Evolutionary conservation across 1,284 basidiomycete genomes (phyloP).

Genomic region (Austroboletus niveus): DNA sequence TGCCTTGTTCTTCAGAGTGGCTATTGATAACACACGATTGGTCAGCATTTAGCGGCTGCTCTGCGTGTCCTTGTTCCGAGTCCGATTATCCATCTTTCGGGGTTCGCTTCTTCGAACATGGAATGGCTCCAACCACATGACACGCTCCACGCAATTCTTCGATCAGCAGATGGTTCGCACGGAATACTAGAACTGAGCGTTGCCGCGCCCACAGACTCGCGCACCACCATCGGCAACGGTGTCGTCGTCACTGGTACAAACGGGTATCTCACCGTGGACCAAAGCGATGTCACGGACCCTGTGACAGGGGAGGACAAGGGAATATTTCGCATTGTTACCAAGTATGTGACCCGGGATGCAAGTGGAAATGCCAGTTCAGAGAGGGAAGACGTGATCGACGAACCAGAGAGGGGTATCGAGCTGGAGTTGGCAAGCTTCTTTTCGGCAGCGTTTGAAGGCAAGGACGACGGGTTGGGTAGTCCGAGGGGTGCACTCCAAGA

Average conservation of each 20-base stretch:
- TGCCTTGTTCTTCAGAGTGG: neutral
- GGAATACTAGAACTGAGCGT: constrained; percentile 59
- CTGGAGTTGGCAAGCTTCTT: constrained; percentile 64
- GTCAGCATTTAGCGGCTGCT: constrained; percentile 61
- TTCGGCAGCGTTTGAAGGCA: constrained; percentile 43
- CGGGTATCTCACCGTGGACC: constrained; percentile 55
- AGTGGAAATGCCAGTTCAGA: constrained; percentile 45
- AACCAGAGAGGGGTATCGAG: constrained; percentile 51
- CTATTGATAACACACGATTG: neutral
- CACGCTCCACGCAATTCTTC: constrained; percentile 59
- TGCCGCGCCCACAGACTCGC: constrained; percentile 51
- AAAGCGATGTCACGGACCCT: constrained; percentile 29
- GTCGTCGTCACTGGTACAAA: constrained; percentile 58
- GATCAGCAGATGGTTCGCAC: constrained; percentile 52
- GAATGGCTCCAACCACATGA: constrained; percentile 73
- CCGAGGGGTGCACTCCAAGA: constrained; percentile 64
- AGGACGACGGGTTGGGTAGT: constrained; percentile 48
- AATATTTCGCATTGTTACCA: constrained; percentile 41
- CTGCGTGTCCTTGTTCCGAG: constrained; percentile 60
- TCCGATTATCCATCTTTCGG: constrained; percentile 54
- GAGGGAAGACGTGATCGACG: constrained; percentile 50
- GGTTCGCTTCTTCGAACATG: constrained; percentile 66
- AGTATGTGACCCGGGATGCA: constrained; percentile 40
- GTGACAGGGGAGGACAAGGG: constrained; percentile 12
- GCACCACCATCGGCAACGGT: constrained; percentile 35